phyloP scores from a whole-genome alignment of 768 basidiomycete genomes.

The Kwoniella botswanensis region DNA sequence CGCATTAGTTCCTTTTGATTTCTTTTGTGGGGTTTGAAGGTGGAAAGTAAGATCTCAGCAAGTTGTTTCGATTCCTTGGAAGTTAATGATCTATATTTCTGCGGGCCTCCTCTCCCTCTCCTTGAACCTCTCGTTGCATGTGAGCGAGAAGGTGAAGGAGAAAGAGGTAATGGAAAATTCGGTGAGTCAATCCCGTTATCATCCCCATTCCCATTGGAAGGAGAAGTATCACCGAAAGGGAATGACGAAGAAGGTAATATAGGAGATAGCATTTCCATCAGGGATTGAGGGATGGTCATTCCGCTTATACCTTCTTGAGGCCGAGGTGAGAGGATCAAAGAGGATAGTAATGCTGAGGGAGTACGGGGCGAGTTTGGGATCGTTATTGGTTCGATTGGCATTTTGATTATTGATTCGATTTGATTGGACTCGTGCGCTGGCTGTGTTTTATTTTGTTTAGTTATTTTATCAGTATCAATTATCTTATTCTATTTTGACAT shows the following conservation, averaged over 20 bases:
- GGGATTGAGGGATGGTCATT: neutral
- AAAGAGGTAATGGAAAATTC: neutral
- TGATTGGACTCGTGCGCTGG: too few relatives aligned
- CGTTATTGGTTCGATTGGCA: neutral
- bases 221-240: neutral
- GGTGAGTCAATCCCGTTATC: neutral
- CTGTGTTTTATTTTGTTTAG: too few relatives aligned
- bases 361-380: conserved; percentile 1
- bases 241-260: neutral
- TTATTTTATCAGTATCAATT: too few relatives aligned
- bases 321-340: neutral
- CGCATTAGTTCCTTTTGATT: conserved; percentile 35
- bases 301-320: neutral
- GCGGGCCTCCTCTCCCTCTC: neutral
- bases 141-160: neutral
- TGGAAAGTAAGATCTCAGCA: neutral
- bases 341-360: conserved; percentile 2
- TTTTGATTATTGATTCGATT: neutral
- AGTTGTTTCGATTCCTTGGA: neutral
- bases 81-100: conserved; percentile 4
- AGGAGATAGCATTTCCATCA: neutral
- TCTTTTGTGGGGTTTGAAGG: neutral
- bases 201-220: neutral
- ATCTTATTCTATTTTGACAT: too few relatives aligned
- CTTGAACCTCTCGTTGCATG: neutral